Conservation (phyloP, 1,284 basidiomycete species). For the Taiwanofungus camphoratus region DNA sequence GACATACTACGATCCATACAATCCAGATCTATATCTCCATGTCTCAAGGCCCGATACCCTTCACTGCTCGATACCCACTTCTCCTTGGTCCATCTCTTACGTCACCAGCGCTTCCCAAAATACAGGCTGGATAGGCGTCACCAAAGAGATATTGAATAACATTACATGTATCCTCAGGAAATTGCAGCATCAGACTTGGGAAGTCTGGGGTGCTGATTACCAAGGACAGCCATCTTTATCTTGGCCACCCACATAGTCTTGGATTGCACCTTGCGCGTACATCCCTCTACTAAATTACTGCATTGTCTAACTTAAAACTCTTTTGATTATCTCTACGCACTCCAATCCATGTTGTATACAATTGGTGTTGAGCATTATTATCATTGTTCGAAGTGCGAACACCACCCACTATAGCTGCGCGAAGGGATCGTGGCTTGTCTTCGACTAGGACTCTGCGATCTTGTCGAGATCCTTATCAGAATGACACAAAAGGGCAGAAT, state of each 20-base stretch:
- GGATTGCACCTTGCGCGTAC: too few relatives aligned
- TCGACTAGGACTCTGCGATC: too few relatives aligned
- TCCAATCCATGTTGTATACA: not conserved
- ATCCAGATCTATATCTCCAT: conserved; percentile 59
- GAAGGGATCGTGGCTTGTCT: too few relatives aligned
- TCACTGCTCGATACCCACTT: conserved; percentile 27
- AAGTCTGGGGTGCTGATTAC: conserved; percentile 25
- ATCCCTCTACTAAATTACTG: not conserved
- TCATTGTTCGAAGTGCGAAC: not conserved
- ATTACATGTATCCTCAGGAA: conserved; percentile 22
- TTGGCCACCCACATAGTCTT: conserved; percentile 36
- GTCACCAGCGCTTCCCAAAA: conserved; percentile 24
- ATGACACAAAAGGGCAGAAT: too few relatives aligned
- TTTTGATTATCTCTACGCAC: not conserved
- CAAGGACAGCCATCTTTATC: conserved; percentile 17
- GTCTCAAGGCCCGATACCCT: conserved; percentile 40
- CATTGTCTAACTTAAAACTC: not conserved
- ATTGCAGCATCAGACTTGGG: conserved; percentile 30
- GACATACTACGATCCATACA: conserved; percentile 69
- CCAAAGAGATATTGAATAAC: conserved; percentile 26
- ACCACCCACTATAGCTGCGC: too few relatives aligned
- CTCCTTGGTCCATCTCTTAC: conserved; percentile 24
- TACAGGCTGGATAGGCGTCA: conserved; percentile 27
- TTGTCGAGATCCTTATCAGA: too few relatives aligned
- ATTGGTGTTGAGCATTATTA: not conserved